phyloP scores from a whole-genome alignment of 2,329 filamentous ascomycete species.

The Cercospora sp. region DNA sequence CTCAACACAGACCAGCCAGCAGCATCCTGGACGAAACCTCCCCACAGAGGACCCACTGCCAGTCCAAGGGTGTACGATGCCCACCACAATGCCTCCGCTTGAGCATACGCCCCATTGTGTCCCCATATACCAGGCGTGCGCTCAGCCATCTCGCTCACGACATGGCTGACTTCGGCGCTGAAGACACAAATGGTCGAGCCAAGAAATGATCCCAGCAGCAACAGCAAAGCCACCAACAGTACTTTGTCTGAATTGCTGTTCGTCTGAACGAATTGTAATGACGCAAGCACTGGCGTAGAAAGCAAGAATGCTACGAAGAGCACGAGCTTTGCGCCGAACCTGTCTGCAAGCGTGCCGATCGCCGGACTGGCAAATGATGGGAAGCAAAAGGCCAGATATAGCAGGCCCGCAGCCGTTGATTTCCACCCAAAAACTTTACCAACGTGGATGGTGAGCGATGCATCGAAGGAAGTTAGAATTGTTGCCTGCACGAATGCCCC shows the following conservation, averaged over 20 bases:
- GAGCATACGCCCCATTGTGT: not conserved
- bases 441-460: constrained; percentile 12
- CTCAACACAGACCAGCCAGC: constrained; percentile 11
- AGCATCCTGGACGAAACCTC: constrained; percentile 11
- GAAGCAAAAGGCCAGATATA: constrained; percentile 4
- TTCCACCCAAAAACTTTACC: constrained; percentile 1
- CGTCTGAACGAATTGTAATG: constrained; percentile 8
- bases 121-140: constrained; percentile 1
- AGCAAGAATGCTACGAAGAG: not conserved
- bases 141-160: constrained; percentile 1
- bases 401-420: constrained; percentile 7
- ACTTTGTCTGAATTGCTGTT: constrained; percentile 5
- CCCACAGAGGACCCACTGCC: constrained; percentile 9
- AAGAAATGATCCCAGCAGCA: constrained; percentile 3
- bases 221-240: constrained; percentile 8
- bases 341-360: constrained; percentile 11
- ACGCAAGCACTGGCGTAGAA: constrained; percentile 4
- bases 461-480: constrained; percentile 14
- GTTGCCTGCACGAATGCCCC: constrained; percentile 7
- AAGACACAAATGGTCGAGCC: constrained; percentile 6
- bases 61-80: constrained; percentile 5
- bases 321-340: constrained; percentile 1
- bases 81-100: constrained; percentile 12
- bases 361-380: constrained; percentile 7
- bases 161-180: constrained; percentile 11